These are phyloP conservation scores for Boletus eberwhitei DNA, from an alignment of 768 basidiomycete species.

Conservation along the genomic window DNA sequence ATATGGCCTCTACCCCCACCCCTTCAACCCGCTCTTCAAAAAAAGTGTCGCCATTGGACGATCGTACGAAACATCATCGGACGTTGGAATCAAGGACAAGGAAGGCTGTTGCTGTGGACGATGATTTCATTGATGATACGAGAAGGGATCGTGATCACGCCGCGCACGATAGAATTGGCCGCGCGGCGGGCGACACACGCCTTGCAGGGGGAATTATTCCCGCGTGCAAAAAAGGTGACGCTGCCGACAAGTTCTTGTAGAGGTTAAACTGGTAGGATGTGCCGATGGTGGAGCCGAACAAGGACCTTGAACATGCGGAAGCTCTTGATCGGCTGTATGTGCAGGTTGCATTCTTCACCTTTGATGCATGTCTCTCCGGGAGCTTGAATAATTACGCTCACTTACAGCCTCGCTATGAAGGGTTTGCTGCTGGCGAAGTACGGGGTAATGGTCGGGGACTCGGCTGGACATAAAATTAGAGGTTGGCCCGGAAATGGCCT, in stretches of 20 bases:
- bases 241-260: conserved; percentile 17
- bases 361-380: no score
- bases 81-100: conserved; percentile 45
- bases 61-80: conserved; percentile 38
- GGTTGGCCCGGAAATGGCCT: neutral
- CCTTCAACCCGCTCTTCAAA: neutral
- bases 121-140: conserved; percentile 23
- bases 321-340: conserved; percentile 14
- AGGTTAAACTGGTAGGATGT: conserved; percentile 25
- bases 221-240: conserved; percentile 24
- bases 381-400: no score
- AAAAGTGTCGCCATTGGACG: conserved; percentile 57
- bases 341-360: no score
- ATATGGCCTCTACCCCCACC: neutral
- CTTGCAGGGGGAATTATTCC: conserved; percentile 22
- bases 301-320: conserved; percentile 28
- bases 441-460: neutral
- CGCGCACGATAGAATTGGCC: conserved; percentile 16
- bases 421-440: neutral
- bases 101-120: conserved; percentile 22
- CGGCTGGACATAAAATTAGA: conserved; percentile 3
- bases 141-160: conserved; percentile 24
- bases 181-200: conserved; percentile 24
- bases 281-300: conserved; percentile 20
- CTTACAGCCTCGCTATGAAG: no score